phyloP scores from a whole-genome alignment of 2,329 filamentous ascomycete genomes.

The Emmonsiellopsis sp. region DNA sequence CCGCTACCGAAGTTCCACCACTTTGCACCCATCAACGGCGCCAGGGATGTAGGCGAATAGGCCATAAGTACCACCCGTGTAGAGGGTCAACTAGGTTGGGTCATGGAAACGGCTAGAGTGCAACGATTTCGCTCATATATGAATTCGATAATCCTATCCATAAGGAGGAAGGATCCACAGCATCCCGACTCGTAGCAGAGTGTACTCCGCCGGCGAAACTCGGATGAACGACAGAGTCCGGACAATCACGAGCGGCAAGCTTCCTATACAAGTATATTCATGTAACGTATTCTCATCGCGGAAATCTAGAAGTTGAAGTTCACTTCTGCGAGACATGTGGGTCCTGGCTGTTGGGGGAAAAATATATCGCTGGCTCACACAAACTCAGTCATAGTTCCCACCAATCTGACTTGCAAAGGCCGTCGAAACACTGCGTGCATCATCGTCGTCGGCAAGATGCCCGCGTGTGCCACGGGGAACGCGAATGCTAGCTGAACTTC shows the following conservation, averaged over 20 bases:
- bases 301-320: not conserved
- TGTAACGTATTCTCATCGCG: not conserved
- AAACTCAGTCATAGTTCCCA: constrained; percentile 49
- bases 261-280: not conserved
- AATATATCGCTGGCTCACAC: not conserved
- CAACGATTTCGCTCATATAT: not conserved
- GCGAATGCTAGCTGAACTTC: constrained; percentile 44
- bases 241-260: not conserved
- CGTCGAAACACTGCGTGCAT: constrained; percentile 91
- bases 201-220: not conserved
- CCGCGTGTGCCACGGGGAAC: constrained; percentile 36
- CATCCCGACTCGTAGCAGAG: not conserved
- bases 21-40: not conserved
- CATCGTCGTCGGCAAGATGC: constrained; percentile 60
- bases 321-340: not conserved
- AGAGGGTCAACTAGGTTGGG: not conserved
- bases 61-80: not conserved
- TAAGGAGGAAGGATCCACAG: not conserved
- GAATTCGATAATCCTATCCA: not conserved
- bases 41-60: not conserved
- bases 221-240: not conserved
- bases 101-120: not conserved
- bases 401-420: constrained; percentile 94
- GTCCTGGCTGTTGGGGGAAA: constrained; percentile 5
- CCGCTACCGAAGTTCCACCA: not conserved